These are phyloP conservation scores for Suhomyces xylopsoci DNA, from an alignment of 805 yeast species.

Conservation along the genomic window DNA sequence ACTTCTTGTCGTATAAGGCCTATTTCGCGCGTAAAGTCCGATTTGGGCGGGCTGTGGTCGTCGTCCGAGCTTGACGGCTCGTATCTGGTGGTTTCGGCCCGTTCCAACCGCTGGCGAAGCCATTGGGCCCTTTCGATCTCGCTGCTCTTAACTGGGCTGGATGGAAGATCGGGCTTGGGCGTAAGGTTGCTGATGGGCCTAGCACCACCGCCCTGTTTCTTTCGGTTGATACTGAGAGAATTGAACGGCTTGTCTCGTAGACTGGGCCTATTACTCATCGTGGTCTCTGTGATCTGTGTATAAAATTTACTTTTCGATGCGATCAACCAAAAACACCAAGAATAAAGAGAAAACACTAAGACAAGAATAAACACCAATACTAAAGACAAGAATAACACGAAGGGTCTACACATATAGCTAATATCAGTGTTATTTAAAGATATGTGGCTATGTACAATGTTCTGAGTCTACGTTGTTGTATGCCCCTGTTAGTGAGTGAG, in stretches of 20 bases:
- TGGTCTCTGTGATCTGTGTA: background rate
- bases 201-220: slow-evolving; percentile 7
- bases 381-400: no score
- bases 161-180: background rate
- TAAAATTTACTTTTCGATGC: background rate
- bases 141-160: background rate
- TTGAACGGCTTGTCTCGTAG: slow-evolving; percentile 6
- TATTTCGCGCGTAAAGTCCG: background rate
- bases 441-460: no score
- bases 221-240: slow-evolving; percentile 1
- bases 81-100: background rate
- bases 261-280: slow-evolving; percentile 1
- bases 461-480: no score
- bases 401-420: no score
- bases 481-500: no score
- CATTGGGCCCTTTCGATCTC: slow-evolving; percentile 1
- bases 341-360: no score
- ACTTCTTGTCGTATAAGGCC: background rate
- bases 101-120: background rate
- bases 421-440: no score
- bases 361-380: background rate
- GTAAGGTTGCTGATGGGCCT: slow-evolving; percentile 5
- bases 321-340: background rate
- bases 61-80: background rate
- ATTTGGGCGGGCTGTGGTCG: background rate